Evolutionary conservation across 164 flowering plant species (phyloP).

Genomic region (Magnolia kwangsiensis): DNA sequence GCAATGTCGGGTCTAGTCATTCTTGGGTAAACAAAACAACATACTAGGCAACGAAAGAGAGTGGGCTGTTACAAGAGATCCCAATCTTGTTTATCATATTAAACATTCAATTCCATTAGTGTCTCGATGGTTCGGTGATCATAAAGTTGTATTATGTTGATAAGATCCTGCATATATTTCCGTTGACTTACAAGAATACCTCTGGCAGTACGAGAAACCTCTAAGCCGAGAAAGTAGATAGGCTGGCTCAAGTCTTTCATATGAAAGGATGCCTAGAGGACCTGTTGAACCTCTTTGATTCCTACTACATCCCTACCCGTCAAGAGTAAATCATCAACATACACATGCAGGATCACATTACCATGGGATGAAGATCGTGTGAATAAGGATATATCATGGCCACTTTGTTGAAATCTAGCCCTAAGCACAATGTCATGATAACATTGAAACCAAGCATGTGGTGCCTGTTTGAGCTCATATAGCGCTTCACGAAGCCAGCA

Average conservation of each 20-base stretch:
- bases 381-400: not conserved
- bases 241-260: conserved; percentile 1
- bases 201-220: not conserved
- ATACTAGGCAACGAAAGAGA: not conserved
- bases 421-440: not conserved
- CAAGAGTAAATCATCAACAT: not conserved
- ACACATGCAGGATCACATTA: not conserved
- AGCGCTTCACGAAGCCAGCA: not conserved
- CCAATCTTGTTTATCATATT: not conserved
- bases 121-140: not conserved
- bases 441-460: not conserved
- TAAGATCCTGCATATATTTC: not conserved
- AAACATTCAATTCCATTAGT: not conserved
- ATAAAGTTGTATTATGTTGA: not conserved
- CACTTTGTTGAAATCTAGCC: not conserved
- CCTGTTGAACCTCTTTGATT: not conserved
- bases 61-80: not conserved
- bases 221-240: not conserved
- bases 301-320: not conserved
- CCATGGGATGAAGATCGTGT: not conserved
- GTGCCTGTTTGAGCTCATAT: not conserved
- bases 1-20: not conserved
- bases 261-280: not conserved
- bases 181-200: not conserved
- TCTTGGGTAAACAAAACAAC: not conserved